Evolutionary conservation across 306 rosid genomes (phyloP).

Genomic region (Glycine soja): DNA sequence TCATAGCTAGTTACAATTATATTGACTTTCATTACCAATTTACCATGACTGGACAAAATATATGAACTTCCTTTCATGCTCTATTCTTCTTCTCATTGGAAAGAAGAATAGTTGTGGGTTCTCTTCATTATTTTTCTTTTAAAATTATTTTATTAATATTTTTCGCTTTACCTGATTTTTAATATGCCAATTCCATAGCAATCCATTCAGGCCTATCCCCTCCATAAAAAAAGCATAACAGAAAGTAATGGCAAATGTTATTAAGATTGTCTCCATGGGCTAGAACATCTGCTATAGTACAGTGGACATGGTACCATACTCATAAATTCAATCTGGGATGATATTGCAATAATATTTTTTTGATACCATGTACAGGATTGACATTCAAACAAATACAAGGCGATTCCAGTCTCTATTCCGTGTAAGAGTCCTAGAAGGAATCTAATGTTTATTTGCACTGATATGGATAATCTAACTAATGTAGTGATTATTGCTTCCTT

Average conservation of each 20-base stretch:
- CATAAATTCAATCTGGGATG: conserved; percentile 15
- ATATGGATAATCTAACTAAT: conserved; percentile 32
- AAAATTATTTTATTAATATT: background rate
- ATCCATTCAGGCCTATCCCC: conserved; percentile 22
- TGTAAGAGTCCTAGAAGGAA: conserved; percentile 63
- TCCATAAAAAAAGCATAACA: conserved; percentile 28
- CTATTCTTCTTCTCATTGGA: conserved; percentile 29
- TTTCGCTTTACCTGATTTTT: conserved; percentile 26
- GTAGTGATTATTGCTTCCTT: conserved; percentile 17
- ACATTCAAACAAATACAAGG: conserved; percentile 84
- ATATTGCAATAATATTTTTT: conserved; percentile 31
- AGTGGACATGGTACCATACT: conserved; percentile 4
- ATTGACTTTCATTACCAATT: background rate
- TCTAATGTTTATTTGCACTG: conserved; percentile 25
- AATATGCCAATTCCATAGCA: conserved; percentile 24
- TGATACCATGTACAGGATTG: conserved; percentile 76
- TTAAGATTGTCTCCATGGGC: conserved; percentile 6
- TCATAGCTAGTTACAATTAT: background rate
- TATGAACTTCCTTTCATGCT: conserved; percentile 21
- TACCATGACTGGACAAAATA: conserved; percentile 30
- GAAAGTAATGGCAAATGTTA: conserved; percentile 37
- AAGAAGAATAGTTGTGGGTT: conserved; percentile 17
- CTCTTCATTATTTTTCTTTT: conserved; percentile 9
- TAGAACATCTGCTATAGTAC: conserved; percentile 24
- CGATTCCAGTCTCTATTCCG: conserved; percentile 81